Percentiles rank a stretch among this genome's conserved stretches.
phyloP scores from a whole-genome alignment of 352 stramenopile species.

The Phytophthora fragariae region DNA sequence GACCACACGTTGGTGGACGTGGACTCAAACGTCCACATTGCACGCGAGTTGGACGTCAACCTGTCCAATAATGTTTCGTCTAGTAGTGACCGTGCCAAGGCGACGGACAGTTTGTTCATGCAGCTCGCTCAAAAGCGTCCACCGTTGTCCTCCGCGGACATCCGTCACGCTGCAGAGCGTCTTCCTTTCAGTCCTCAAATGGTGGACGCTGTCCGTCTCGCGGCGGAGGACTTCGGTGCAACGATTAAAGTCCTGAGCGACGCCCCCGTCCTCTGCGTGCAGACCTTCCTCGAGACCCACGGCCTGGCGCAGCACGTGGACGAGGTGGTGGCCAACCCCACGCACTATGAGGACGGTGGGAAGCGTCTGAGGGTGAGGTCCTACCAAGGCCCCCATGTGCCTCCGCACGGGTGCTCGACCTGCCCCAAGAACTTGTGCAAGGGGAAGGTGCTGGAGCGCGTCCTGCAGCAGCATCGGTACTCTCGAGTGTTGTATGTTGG shows the following conservation, averaged over 20 bases:
- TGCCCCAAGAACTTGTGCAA: constrained; percentile 77
- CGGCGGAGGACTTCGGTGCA: constrained; percentile 40
- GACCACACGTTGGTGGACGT: constrained; percentile 56
- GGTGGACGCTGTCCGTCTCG: constrained; percentile 56
- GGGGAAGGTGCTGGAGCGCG: constrained; percentile 51
- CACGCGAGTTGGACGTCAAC: constrained; percentile 39
- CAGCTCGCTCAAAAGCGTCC: constrained; percentile 39
- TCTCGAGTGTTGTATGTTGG: constrained; percentile 65
- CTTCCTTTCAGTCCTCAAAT: constrained; percentile 49
- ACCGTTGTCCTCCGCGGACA: constrained; percentile 26
- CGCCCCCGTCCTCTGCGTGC: constrained; percentile 55
- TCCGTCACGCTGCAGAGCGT: constrained; percentile 33
- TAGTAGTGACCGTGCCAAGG: constrained; percentile 27
- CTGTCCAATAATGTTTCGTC: constrained; percentile 17
- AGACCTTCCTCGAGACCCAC: constrained; percentile 47
- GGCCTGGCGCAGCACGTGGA: constrained; percentile 38
- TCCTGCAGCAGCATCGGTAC: constrained; percentile 40
- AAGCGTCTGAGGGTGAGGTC: constrained; percentile 44
- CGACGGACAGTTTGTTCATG: constrained; percentile 45
- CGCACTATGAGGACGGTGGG: constrained; percentile 23
- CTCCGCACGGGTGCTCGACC: constrained; percentile 49
- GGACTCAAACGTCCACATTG: constrained; percentile 55
- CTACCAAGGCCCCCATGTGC: constrained; percentile 38
- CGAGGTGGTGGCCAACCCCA: constrained; percentile 53
- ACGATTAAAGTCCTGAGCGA: constrained; percentile 60